Base-by-base conservation (phyloP, 2,329 filamentous ascomycete species). In the Tolypocladium nubicola region DNA sequence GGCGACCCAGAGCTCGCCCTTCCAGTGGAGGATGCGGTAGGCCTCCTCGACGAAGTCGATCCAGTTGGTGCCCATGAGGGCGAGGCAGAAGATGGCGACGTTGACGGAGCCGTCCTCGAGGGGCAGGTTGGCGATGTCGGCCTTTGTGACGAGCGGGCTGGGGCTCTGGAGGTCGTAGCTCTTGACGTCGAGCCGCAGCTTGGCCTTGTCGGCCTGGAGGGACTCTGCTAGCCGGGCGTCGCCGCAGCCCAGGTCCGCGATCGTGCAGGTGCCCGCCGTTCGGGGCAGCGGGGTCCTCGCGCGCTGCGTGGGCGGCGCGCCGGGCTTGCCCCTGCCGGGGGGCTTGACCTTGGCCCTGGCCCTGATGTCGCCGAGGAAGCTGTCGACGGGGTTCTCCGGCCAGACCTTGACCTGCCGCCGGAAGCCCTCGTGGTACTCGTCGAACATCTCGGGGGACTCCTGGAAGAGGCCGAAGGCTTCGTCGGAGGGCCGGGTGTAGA, bases 51-150 rank as follows among this genome's bases (percentile, higher is more conserved):
- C 83, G 70, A 99, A 97, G 65, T 90, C 86, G 56, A 96, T 82
- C 93, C 94, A 99, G 75, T 99, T 99, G 57, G 94, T 99, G 68
- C 94, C 94, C 94, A 99, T 99, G 59, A 99, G 83, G 54, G 93
- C 94, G 38, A 99, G 81, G 72, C 94, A 99, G 78, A 97, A 97
- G 64, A 99, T 86, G 53, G 89, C 89, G 6, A 99, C 80, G 71
- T 99, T 91, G 60, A 91, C 85, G 60, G 82, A 85, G 50, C 84
- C 86, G 63, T 92, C 85, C 6, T 77, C 76, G 0, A 96, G 76
- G 0, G 93, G 93, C 1, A 99, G 77, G 59, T 87, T 82, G 37
- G 91, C 87, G 55, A 97, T 94, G 73, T 99, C 94, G 16, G 94
- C 91, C 61, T 87, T 84, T 1, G 89, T 96, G 61, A 99, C 88